phyloP scores from a whole-genome alignment of 192 early-diverging fungal species.

The Allomyces arbusculus region DNA sequence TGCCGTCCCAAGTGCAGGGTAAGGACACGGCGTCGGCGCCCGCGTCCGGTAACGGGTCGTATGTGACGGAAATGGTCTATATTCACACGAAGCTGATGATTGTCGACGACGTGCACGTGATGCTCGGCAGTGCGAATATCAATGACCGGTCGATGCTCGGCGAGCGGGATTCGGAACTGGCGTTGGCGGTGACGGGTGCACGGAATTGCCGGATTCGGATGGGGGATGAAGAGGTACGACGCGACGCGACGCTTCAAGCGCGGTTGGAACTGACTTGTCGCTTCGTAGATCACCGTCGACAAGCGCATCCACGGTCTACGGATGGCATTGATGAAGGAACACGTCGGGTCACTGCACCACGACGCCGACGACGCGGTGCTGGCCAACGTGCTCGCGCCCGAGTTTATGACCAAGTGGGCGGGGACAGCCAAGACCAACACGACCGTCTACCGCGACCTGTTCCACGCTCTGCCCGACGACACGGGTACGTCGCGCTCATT shows the following conservation, averaged over 20 bases:
- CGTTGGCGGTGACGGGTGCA: conserved; percentile 5
- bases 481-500: too few relatives aligned
- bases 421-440: conserved; percentile 45
- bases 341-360: neutral
- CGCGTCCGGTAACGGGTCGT: too few relatives aligned
- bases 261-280: too few relatives aligned
- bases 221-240: too few relatives aligned
- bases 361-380: neutral
- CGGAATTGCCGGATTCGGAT: too few relatives aligned
- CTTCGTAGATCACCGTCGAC: neutral
- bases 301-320: neutral
- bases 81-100: conserved; percentile 77
- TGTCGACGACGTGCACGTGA: conserved; percentile 59
- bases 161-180: conserved; percentile 71
- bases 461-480: conserved; percentile 73
- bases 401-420: conserved; percentile 33
- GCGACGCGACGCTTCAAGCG: too few relatives aligned
- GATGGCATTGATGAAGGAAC: neutral
- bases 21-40: too few relatives aligned
- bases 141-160: conserved; percentile 82
- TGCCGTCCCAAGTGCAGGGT: conserved; percentile 5
- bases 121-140: conserved; percentile 74
- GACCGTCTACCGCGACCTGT: conserved; percentile 48
- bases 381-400: neutral
- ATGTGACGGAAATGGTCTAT: conserved; percentile 59